Conservation (phyloP, 768 basidiomycete species). For the Boletus speciosus region DNA sequence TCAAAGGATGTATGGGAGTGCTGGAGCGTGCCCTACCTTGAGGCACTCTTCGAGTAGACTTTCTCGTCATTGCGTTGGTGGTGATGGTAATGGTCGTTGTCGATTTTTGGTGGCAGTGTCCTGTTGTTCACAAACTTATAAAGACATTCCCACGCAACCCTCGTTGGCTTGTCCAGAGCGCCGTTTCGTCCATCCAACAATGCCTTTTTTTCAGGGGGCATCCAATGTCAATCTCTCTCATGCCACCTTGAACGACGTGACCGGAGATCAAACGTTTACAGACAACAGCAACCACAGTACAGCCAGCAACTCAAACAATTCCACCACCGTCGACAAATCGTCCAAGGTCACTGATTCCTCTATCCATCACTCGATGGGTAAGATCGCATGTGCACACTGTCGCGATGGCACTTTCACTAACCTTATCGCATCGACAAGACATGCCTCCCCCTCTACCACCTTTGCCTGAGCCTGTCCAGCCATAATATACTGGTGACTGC, state of each 20-base stretch:
- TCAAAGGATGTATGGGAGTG: slow-evolving; percentile 19
- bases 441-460: slow-evolving; percentile 1
- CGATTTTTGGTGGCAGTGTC: background rate
- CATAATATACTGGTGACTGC: background rate
- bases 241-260: slow-evolving; percentile 21
- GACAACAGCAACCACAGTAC: slow-evolving; percentile 19
- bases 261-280: slow-evolving; percentile 15
- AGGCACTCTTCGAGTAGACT: slow-evolving; percentile 19
- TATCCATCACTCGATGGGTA: slow-evolving; percentile 24
- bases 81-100: slow-evolving; percentile 7
- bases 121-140: background rate
- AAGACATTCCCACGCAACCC: background rate
- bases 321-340: slow-evolving; percentile 13
- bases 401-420: background rate
- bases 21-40: slow-evolving; percentile 29
- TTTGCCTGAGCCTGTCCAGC: background rate
- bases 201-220: slow-evolving; percentile 28
- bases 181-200: background rate
- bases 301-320: slow-evolving; percentile 16
- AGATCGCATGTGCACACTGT: background rate
- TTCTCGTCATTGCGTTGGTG: slow-evolving; percentile 19
- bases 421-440: background rate
- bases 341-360: slow-evolving; percentile 20
- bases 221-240: slow-evolving; percentile 13
- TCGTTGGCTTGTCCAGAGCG: background rate